Evolutionary conservation across 768 basidiomycete genomes (phyloP).

Genomic region (Rhizopogon roseolus): DNA sequence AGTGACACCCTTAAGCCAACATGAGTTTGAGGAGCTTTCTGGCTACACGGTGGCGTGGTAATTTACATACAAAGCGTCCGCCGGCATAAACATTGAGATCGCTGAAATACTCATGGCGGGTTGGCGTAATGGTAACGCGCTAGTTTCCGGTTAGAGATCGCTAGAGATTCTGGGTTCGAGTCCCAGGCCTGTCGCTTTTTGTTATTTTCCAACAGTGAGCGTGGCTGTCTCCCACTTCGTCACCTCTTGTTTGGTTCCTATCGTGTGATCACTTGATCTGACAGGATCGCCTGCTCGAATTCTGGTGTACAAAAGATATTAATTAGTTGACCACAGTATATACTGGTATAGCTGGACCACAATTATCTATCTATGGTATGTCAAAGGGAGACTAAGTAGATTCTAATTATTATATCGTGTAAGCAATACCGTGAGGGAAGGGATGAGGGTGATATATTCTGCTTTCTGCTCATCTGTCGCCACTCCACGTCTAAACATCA

Average conservation of each 20-base stretch:
- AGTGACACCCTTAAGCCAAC: neutral
- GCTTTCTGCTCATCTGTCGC: neutral
- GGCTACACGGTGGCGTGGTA: conserved; percentile 10
- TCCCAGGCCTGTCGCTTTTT: conserved; percentile 53
- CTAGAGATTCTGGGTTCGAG: conserved; percentile 62
- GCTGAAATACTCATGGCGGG: conserved; percentile 29
- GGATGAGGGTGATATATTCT: neutral
- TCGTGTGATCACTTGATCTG: too few species aligned
- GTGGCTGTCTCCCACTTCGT: too few species aligned
- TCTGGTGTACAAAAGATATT: too few species aligned
- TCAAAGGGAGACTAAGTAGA: too few species aligned
- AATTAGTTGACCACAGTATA: too few species aligned
- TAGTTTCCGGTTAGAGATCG: conserved; percentile 48
- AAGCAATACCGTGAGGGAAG: neutral
- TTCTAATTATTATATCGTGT: too few species aligned
- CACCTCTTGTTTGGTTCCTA: too few species aligned
- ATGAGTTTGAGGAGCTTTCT: neutral
- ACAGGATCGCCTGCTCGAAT: too few species aligned
- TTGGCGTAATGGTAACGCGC: conserved; percentile 65
- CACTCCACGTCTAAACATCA: neutral
- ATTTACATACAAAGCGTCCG: neutral
- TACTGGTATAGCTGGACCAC: too few species aligned
- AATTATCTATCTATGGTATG: too few species aligned
- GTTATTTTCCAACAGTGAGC: neutral
- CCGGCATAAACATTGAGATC: neutral